These are phyloP conservation scores for Mycosphaerella sp. DNA, from an alignment of 2,329 filamentous ascomycete genomes.

Conservation along the genomic window DNA sequence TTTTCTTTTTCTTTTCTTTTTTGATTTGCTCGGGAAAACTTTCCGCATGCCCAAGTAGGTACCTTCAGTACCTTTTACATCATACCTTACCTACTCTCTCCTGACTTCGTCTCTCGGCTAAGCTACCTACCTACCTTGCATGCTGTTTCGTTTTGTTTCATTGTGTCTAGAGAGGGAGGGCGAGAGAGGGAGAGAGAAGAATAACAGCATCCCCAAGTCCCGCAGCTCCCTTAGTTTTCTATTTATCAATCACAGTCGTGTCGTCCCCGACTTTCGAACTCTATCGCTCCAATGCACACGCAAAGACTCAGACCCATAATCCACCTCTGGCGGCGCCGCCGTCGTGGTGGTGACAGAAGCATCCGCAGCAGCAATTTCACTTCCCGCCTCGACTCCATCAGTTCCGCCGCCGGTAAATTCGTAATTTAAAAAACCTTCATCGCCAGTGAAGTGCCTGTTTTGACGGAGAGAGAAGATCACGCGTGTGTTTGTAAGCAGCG, in stretches of 20 bases:
- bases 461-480: neutral
- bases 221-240: no score
- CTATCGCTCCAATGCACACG: constrained; percentile 7
- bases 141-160: no score
- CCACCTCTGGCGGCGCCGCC: neutral
- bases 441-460: constrained; percentile 49
- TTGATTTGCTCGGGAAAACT: no score
- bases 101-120: no score
- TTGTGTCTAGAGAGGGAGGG: no score
- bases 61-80: no score
- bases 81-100: no score
- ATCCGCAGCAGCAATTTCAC: neutral
- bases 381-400: constrained; percentile 3
- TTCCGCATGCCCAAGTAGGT: no score
- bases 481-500: constrained; percentile 12
- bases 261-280: neutral
- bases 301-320: constrained; percentile 9
- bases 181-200: no score
- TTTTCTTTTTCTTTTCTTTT: no score
- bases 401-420: constrained; percentile 23
- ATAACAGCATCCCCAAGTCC: no score
- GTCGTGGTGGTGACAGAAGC: neutral
- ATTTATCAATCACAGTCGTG: neutral
- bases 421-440: constrained; percentile 49
- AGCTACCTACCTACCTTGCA: no score